Percentiles rank a stretch among this genome's conserved stretches.
phyloP scores from a whole-genome alignment of 2,329 filamentous ascomycete species.

The Venturia aucupariae region DNA sequence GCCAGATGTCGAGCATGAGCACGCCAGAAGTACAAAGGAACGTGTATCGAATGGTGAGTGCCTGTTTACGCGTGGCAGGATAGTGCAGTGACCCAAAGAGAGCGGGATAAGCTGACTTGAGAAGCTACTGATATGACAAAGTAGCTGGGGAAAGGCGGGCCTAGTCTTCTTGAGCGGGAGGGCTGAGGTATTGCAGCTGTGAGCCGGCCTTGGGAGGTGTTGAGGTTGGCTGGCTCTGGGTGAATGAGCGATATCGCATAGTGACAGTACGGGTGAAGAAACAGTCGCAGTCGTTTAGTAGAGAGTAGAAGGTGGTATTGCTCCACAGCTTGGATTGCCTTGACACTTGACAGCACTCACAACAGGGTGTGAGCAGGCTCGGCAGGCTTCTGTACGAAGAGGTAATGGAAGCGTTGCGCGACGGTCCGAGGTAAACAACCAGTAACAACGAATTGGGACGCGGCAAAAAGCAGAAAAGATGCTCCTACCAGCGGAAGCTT shows the following conservation, averaged over 20 bases:
- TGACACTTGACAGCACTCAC: not conserved
- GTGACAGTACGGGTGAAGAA: not conserved
- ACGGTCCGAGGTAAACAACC: not conserved
- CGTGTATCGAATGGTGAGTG: not conserved
- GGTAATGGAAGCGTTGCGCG: not conserved
- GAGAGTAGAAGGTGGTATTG: not conserved
- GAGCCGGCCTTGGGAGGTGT: not conserved
- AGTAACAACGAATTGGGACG: not conserved
- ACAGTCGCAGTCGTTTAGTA: not conserved
- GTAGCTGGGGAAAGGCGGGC: not conserved
- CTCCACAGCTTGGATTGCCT: not conserved
- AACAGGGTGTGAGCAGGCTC: not conserved
- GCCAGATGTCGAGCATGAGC: conserved; percentile 32
- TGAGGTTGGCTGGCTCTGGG: not conserved
- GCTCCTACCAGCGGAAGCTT: not conserved
- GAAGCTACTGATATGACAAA: not conserved
- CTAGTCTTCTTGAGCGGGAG: not conserved
- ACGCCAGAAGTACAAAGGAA: not conserved
- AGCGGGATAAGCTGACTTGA: conserved; percentile 1
- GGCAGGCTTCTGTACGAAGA: not conserved
- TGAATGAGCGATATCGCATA: conserved; percentile 1
- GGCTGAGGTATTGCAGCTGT: not conserved
- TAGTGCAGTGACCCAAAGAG: not conserved
- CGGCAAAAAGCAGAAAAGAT: not conserved
- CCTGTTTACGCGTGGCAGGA: not conserved